phyloP scores from a whole-genome alignment of 106 monocot species.

The Dendrobium chrysotoxum region DNA sequence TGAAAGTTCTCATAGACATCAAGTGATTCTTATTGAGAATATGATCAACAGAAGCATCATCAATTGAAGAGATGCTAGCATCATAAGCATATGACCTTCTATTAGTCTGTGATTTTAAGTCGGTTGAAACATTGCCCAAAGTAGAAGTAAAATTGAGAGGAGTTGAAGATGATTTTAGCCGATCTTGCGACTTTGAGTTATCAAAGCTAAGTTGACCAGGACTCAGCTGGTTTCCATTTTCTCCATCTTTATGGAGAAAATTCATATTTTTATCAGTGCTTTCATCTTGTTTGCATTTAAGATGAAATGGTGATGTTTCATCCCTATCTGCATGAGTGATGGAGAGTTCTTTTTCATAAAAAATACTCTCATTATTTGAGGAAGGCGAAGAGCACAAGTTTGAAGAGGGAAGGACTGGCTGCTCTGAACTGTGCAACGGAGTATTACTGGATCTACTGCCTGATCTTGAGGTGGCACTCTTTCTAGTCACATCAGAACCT shows the following conservation, averaged over 20 bases:
- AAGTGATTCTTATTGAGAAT: not conserved
- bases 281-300: not conserved
- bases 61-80: conserved; percentile 26
- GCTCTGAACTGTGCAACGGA: not conserved
- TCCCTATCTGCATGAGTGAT: not conserved
- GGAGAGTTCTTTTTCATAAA: not conserved
- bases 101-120: not conserved
- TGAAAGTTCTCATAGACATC: conserved; percentile 31
- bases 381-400: not conserved
- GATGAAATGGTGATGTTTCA: not conserved
- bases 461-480: not conserved
- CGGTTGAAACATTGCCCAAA: not conserved
- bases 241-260: not conserved
- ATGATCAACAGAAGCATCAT: conserved; percentile 7
- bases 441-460: not conserved
- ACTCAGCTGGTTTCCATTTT: not conserved
- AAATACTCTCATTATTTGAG: not conserved
- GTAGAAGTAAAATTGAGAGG: not conserved
- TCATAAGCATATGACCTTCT: conserved; percentile 30
- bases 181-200: not conserved
- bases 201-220: not conserved
- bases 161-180: conserved; percentile 4
- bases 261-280: not conserved
- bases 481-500: not conserved
- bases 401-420: not conserved